These are phyloP conservation scores for Lepiota venenata DNA, from an alignment of 768 basidiomycete species.

Conservation along the genomic window DNA sequence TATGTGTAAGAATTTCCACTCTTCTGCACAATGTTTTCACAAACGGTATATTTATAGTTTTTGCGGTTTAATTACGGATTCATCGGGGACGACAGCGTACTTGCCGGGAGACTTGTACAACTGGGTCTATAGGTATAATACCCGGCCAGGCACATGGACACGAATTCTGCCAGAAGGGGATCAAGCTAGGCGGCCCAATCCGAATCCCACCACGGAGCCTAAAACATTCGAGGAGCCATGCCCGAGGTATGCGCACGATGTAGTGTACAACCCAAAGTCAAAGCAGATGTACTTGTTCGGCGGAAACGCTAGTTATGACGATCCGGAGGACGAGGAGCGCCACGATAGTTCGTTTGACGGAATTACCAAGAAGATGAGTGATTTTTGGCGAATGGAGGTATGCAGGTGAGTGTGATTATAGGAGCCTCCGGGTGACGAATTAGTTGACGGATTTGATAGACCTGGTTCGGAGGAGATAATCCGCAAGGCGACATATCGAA, in stretches of 20 bases:
- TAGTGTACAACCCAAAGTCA: conserved; percentile 62
- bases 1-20: conserved; percentile 55
- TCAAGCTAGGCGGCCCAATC: conserved; percentile 16
- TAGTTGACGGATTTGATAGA: conserved; percentile 30
- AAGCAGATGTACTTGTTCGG: conserved; percentile 69
- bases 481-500: conserved; percentile 56
- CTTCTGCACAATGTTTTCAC: neutral
- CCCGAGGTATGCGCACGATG: conserved; percentile 76
- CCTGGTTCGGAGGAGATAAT: conserved; percentile 61
- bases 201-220: neutral
- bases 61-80: conserved; percentile 52
- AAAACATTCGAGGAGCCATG: conserved; percentile 38
- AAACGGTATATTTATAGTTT: conserved; percentile 37
- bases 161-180: conserved; percentile 41
- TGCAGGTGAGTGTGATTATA: conserved; percentile 43
- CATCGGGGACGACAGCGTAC: conserved; percentile 35
- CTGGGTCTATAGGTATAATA: conserved; percentile 67
- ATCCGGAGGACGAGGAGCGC: conserved; percentile 6
- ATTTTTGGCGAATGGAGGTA: conserved; percentile 76
- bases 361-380: conserved; percentile 44
- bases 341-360: neutral
- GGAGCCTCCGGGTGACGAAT: neutral
- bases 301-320: conserved; percentile 53
- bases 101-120: conserved; percentile 46
- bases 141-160: conserved; percentile 63